Conservation (phyloP, 371 early-diverging fungal genomes). For the Modicella reniformis region DNA sequence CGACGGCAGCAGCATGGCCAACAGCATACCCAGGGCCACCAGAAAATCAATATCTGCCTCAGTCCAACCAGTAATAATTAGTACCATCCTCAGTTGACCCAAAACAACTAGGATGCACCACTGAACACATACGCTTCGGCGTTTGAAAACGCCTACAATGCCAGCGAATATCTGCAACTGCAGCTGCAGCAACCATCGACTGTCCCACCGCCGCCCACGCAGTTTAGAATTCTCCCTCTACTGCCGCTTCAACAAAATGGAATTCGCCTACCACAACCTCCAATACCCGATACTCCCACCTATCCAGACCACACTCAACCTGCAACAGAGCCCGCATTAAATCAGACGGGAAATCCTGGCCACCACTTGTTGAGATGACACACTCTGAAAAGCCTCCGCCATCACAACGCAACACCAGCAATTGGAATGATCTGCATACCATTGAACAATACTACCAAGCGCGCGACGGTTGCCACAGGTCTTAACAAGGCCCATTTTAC, state of each 20-base stretch:
- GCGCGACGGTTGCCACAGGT: conserved; percentile 23
- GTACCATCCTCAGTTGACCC: conserved; percentile 26
- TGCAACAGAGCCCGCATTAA: conserved; percentile 40
- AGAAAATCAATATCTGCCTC: conserved; percentile 40
- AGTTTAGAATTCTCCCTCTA: conserved; percentile 26
- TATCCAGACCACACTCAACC: conserved; percentile 41
- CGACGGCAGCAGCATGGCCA: conserved; percentile 29
- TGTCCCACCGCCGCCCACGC: conserved; percentile 44
- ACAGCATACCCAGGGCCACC: conserved; percentile 40
- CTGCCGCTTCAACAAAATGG: conserved; percentile 52
- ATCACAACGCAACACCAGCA: conserved; percentile 55
- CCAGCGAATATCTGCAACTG: conserved; percentile 31
- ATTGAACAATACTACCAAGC: conserved; percentile 35
- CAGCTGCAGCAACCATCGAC: conserved; percentile 25
- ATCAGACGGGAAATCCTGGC: conserved; percentile 34
- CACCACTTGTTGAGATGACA: conserved; percentile 48
- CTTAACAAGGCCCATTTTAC: conserved; percentile 49
- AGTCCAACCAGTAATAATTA: conserved; percentile 14
- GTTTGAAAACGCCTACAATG: conserved; percentile 33
- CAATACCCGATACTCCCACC: conserved; percentile 39
- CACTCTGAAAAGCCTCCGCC: conserved; percentile 49
- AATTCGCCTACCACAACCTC: conserved; percentile 47
- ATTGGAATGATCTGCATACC: conserved; percentile 71
- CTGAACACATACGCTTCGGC: conserved; percentile 39
- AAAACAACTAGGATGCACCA: conserved; percentile 32